phyloP scores from a whole-genome alignment of 352 stramenopile species.

The Globisporangium ultimum region DNA sequence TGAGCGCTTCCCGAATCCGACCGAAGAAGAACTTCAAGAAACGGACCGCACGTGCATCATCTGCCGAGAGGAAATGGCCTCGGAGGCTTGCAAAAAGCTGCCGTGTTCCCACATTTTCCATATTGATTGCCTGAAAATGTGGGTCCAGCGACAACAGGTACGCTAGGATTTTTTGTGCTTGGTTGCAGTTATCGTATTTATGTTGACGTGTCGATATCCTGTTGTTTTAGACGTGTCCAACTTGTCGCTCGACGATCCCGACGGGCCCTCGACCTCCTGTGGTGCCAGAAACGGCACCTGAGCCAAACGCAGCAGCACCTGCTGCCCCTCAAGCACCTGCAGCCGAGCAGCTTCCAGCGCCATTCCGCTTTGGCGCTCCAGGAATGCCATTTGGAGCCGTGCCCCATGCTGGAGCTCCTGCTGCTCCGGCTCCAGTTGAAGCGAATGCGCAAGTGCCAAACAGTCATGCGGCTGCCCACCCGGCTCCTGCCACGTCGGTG shows the following conservation, averaged over 20 bases:
- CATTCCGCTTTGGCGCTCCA: slow-evolving; percentile 23
- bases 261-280: slow-evolving; percentile 47
- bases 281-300: slow-evolving; percentile 25
- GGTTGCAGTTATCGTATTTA: neutral
- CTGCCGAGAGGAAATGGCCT: slow-evolving; percentile 93
- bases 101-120: slow-evolving; percentile 98
- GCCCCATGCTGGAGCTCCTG: slow-evolving; percentile 15
- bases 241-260: slow-evolving; percentile 94
- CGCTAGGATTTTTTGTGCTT: neutral
- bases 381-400: slow-evolving; percentile 10
- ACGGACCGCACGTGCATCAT: slow-evolving; percentile 95
- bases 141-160: slow-evolving; percentile 97
- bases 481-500: neutral
- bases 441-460: slow-evolving; percentile 3
- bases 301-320: slow-evolving; percentile 15
- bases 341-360: slow-evolving; percentile 14
- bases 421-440: slow-evolving; percentile 5
- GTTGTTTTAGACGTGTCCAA: slow-evolving; percentile 91
- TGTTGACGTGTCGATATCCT: neutral
- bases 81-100: slow-evolving; percentile 92
- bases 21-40: slow-evolving; percentile 92
- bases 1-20: slow-evolving; percentile 93
- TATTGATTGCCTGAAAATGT: slow-evolving; percentile 97
- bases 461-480: neutral
- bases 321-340: slow-evolving; percentile 3